Evolutionary conservation across 2,329 filamentous ascomycete species (phyloP), one percentile per base, ranked within the genome.

Genomic region (Scedosporium aurantiacum): DNA sequence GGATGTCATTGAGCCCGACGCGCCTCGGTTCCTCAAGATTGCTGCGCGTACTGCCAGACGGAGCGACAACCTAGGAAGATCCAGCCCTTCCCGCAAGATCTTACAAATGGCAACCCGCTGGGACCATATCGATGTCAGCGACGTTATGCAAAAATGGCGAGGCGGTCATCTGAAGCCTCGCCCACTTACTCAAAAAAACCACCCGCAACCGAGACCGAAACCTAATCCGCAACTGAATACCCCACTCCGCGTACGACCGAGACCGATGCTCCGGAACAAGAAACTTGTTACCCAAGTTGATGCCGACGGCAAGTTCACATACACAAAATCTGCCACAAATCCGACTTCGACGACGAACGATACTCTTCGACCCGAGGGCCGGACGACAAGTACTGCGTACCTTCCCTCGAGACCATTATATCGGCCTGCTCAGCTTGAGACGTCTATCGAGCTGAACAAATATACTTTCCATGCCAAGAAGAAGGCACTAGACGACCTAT

Each of bases 101-200:
- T 84, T 88, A 63, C 77, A 79, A 61, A 73, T 88, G n/a, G 82
- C 81, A 23, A 84, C 77, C 32, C 78, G 82, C n/a, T 74, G 75
- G 64, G 85, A 87, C 66, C 83, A 85, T 63, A 64, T 83, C 18
- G 84, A 87, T 67, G 83, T 78, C 1, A 72, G 78, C 8, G 75
- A 76, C 6, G 74, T 82, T 8, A 70, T 88, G 23, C 72, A 75
- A 43, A 73, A 79, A 59, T 88, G 85, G 85, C 82, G 73, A 66
- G 70, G 68, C n/a, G 82, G 82, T 3, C 75, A 71, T 18, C 82
- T 84, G 16, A 71, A 72, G 32, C 55, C 60, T 47, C 60, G 56
- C 5, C 57, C 63, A 5, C 47, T 5, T 55, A 54, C 28, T 28
- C 37, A 18, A 52, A 61, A n/a, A n/a, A 8, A n/a, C 40, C 12